Base-by-base conservation (phyloP, 1,284 basidiomycete genomes). In the Trichosporon asahii region DNA sequence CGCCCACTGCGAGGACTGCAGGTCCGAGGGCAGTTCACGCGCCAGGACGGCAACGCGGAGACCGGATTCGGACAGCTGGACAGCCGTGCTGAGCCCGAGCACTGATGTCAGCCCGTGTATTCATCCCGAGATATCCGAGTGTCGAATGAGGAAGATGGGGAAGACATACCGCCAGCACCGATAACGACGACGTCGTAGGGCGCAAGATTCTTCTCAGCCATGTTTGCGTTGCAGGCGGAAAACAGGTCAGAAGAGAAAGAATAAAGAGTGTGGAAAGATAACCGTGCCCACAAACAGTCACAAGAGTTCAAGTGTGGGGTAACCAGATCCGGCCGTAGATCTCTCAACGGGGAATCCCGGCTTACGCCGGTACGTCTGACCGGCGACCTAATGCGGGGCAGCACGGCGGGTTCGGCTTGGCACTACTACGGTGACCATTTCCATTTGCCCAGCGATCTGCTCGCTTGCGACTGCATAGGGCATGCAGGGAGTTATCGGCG, bases 11-110 rank as follows among this genome's bases (percentile, higher is more conserved):
- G 88, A 87, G 1, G 87, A 88, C 66, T 85, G 81, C 27, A 86
- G 76, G 79, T 91, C 90, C 65, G 87, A 85, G 0, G 90, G 89
- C 73, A 90, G 82, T 72, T 91, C 90, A 57, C 89, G 85, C 1
- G 90, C 90, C 15, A 91, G 81, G 67, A 91, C 80, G 1, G 86
- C 88, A 29, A 91, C 85, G 29, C 82, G 84, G 78, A 87, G 86
- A 11, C 86, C 86, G 23, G 79, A 70, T 31, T 78, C 72, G 0
- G 78, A 79, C 25, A 87, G 80, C 65, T 82, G 82, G 46, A 81
- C 75, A 1, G 86, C 86, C 35, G 80, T 77, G 0, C 83, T 82
- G 12, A 87, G 79, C 12, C 86, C 86, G 49, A 86, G 77, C 1
- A 87, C 86, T 86, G 27, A 0, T 15, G 72, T 68, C 44, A 77